These are phyloP conservation scores for Coemansia sp. DNA, from an alignment of 192 early-diverging fungal species.

Conservation along the genomic window DNA sequence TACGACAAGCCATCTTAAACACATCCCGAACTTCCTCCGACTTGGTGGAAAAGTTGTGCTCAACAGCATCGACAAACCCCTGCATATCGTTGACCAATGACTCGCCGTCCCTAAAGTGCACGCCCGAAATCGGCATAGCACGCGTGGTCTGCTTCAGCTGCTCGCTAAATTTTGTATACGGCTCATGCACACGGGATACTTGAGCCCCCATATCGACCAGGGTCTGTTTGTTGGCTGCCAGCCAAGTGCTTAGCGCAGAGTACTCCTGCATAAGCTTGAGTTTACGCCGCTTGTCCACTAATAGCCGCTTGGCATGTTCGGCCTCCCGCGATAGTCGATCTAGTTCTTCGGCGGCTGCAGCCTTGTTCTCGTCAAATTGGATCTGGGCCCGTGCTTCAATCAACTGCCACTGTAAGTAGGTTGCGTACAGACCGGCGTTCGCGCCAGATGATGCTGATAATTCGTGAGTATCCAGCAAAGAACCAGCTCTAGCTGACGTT, in stretches of 20 bases:
- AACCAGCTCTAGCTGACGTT: not conserved
- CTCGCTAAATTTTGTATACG: slow-evolving; percentile 22
- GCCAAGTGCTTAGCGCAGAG: slow-evolving; percentile 27
- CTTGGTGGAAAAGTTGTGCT: slow-evolving; percentile 9
- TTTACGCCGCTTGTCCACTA: slow-evolving; percentile 29
- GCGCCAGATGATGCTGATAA: not conserved
- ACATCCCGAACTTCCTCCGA: not conserved
- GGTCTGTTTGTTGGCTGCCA: slow-evolving; percentile 12
- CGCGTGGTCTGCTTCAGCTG: slow-evolving; percentile 26
- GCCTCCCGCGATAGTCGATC: slow-evolving; percentile 18
- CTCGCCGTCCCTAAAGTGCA: slow-evolving; percentile 19
- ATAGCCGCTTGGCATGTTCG: slow-evolving; percentile 11
- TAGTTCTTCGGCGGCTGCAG: slow-evolving; percentile 20
- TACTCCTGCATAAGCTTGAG: slow-evolving; percentile 42
- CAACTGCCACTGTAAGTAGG: slow-evolving; percentile 40
- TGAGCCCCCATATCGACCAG: slow-evolving; percentile 23
- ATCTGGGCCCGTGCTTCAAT: slow-evolving; percentile 38
- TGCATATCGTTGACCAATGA: slow-evolving; percentile 31
- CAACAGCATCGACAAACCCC: slow-evolving; percentile 21
- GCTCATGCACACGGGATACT: slow-evolving; percentile 11
- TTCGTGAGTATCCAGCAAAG: not conserved
- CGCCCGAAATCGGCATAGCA: slow-evolving; percentile 43
- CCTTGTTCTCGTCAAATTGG: slow-evolving; percentile 35
- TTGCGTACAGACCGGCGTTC: not conserved
- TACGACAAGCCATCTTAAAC: slow-evolving; percentile 11